Evolutionary conservation across 306 rosid genomes (phyloP).

Genomic region (Dalbergia oliveri): DNA sequence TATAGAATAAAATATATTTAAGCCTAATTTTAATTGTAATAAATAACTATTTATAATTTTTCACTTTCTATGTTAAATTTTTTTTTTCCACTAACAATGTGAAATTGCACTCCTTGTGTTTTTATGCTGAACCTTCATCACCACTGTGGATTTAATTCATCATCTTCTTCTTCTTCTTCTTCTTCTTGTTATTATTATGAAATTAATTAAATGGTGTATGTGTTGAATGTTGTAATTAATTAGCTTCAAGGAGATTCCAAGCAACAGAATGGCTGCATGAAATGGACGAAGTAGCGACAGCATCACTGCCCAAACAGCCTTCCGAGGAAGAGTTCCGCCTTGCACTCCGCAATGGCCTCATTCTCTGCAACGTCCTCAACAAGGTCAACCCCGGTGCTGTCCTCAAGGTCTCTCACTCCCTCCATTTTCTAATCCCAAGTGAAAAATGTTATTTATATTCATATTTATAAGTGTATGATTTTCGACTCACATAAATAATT

Average conservation of each 20-base stretch:
- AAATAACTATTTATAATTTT: too few relatives aligned
- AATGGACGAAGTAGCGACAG: conserved; percentile 81
- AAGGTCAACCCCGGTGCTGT: conserved; percentile 96
- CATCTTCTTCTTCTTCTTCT: not conserved
- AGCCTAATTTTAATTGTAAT: too few relatives aligned
- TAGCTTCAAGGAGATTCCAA: conserved; percentile 82
- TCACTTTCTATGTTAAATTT: too few relatives aligned
- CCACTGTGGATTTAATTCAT: too few relatives aligned
- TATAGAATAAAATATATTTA: too few relatives aligned
- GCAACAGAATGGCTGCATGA: conserved; percentile 92
- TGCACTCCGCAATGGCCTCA: conserved; percentile 90
- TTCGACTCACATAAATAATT: too few relatives aligned
- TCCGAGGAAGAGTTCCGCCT: conserved; percentile 87
- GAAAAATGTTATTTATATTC: too few relatives aligned
- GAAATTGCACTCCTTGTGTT: too few relatives aligned
- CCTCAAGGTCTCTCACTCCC: conserved; percentile 61
- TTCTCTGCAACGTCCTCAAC: conserved; percentile 98
- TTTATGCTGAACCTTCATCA: too few relatives aligned
- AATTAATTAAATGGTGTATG: not conserved
- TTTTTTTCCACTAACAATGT: too few relatives aligned
- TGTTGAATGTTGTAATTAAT: conserved; percentile 18
- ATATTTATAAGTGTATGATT: too few relatives aligned
- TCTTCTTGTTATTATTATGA: not conserved
- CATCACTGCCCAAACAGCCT: conserved; percentile 70
- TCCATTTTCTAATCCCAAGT: not conserved